Conservation (phyloP, 73 alveolate genomes). For the Breviolum minutum region DNA sequence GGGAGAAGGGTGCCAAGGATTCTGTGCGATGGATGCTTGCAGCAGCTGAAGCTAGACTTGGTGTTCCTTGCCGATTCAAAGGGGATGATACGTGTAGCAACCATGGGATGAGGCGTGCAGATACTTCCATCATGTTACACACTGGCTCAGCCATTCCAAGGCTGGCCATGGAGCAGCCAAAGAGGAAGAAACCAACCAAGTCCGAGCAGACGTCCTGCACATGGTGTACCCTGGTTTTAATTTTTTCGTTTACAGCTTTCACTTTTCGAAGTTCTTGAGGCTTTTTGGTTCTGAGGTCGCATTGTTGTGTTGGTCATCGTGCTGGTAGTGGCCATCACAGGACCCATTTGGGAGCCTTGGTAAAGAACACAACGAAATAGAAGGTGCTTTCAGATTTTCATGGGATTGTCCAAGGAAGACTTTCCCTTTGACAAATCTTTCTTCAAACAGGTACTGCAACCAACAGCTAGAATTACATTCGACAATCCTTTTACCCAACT, state of each 20-base stretch:
- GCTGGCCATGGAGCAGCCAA: conserved; percentile 43
- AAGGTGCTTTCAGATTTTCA: too few relatives aligned
- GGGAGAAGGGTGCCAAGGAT: neutral
- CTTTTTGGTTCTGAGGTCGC: neutral
- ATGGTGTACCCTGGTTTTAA: conserved; percentile 34
- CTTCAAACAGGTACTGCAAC: too few relatives aligned
- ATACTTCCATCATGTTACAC: neutral
- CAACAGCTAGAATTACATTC: too few relatives aligned
- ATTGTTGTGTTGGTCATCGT: neutral
- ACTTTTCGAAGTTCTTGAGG: neutral
- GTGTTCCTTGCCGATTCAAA: neutral
- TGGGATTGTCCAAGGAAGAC: too few relatives aligned
- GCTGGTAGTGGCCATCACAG: conserved; percentile 70
- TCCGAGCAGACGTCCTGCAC: conserved; percentile 55
- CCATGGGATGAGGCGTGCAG: too few relatives aligned
- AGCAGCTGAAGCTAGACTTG: neutral
- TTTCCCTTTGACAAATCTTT: too few relatives aligned
- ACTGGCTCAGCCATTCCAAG: neutral
- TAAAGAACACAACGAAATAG: too few relatives aligned
- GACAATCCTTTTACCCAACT: neutral
- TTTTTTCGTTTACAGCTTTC: neutral
- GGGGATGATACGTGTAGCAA: too few relatives aligned
- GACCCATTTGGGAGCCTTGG: conserved; percentile 53
- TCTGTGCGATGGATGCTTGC: neutral
- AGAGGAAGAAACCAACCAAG: neutral